These are phyloP conservation scores for Sporothrix globosa DNA, from an alignment of 2,329 filamentous ascomycete species.

Conservation along the genomic window DNA sequence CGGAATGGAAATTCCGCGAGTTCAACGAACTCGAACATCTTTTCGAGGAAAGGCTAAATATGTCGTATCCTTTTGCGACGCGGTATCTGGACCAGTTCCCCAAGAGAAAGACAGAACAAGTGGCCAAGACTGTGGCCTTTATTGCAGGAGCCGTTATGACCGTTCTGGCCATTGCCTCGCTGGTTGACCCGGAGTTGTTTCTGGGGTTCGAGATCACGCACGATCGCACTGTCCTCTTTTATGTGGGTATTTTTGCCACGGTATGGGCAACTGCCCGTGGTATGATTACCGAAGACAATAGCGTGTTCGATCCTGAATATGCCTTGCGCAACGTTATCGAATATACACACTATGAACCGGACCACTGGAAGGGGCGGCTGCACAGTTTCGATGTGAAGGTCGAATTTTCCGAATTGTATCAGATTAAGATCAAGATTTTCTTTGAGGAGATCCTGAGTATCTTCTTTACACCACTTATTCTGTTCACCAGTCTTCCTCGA, in stretches of 20 bases:
- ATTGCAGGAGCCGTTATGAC: slow-evolving; percentile 83
- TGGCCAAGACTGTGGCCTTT: slow-evolving; percentile 84
- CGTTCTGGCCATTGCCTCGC: slow-evolving; percentile 78
- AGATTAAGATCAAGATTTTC: slow-evolving; percentile 90
- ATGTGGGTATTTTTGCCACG: slow-evolving; percentile 78
- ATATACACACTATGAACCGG: slow-evolving; percentile 88
- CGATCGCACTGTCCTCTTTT: slow-evolving; percentile 88
- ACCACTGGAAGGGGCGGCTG: slow-evolving; percentile 85
- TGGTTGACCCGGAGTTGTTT: slow-evolving; percentile 90
- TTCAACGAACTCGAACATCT: slow-evolving; percentile 96
- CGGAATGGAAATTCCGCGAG: slow-evolving; percentile 97
- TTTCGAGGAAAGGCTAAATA: slow-evolving; percentile 85
- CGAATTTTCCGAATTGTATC: slow-evolving; percentile 88
- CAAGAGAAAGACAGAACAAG: slow-evolving; percentile 87
- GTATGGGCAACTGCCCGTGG: slow-evolving; percentile 84
- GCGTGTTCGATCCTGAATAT: slow-evolving; percentile 89
- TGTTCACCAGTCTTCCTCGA: slow-evolving; percentile 82
- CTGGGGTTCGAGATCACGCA: slow-evolving; percentile 88
- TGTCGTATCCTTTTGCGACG: slow-evolving; percentile 92
- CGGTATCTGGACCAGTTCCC: slow-evolving; percentile 95
- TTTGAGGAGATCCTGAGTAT: slow-evolving; percentile 91
- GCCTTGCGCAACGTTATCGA: slow-evolving; percentile 86
- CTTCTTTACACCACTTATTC: slow-evolving; percentile 84
- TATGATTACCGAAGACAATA: slow-evolving; percentile 81
- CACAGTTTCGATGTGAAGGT: slow-evolving; percentile 91